Evolutionary conservation across 495 filamentous ascomycete genomes (phyloP), one percentile per base, ranked within the genome.

Genomic region (Glarea lozoyensis): DNA sequence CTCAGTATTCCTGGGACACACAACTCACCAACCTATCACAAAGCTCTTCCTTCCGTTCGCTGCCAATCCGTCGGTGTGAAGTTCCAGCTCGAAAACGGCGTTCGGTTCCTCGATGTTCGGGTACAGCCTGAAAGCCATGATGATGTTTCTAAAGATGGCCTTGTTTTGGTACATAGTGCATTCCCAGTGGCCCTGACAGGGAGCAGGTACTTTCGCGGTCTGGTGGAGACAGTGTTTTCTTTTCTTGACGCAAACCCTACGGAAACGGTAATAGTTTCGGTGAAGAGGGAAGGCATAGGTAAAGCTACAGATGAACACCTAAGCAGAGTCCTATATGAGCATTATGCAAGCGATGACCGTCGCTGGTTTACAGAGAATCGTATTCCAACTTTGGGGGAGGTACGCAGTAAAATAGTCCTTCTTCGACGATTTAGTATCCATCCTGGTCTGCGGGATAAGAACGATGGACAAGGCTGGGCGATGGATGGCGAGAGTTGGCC

Each of bases 1-100:
- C 76, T 98, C 22, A 87, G 81, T 32, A 94, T 98, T 46, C 93
- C 92, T 2, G 92, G 92, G 42, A 97, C 92, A 0, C 92, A 98
- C 72, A 98, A 98, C 63, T 84, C 81, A 5, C 84, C 90, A 1
- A 92, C 90, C 2, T 80, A 75, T 63, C 70, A 92, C 62, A 61
- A 72, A 19, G 90, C 92, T 15, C 76, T 94, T 0, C 92, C 92
- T 5, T 92, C 86, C 0, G 92, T 98, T 10, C 84, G 92, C 42
- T 98, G 92, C 64, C 92, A 98, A 62, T 80, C 86, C 19, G 86
- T 88, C 18, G 65, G 73, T 33, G 73, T 88, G 4, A 69, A 67
- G 32, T 76, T 76, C 35, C 92, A 98, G 58, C 75, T 98, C 37
- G 65, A 81, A 37, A 93, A 94, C 63, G 92, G 92, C 25, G 81